Evolutionary conservation across 768 basidiomycete genomes (phyloP).

Genomic region (Russula abietina): DNA sequence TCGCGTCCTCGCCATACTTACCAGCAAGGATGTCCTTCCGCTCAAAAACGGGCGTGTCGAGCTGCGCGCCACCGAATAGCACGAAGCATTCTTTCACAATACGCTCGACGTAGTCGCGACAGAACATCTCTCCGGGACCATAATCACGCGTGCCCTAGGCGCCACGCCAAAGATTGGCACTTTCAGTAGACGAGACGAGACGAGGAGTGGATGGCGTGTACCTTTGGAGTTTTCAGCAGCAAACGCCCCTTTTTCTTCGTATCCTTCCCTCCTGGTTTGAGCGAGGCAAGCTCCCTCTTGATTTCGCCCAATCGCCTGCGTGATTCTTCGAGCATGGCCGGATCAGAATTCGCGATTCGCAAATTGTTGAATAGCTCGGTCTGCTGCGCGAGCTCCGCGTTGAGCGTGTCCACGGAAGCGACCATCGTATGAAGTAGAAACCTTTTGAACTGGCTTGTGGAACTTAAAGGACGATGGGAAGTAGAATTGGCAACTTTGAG

Average conservation of each 20-base stretch:
- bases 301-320: slow-evolving; percentile 67
- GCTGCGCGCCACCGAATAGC: slow-evolving; percentile 80
- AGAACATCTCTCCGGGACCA: slow-evolving; percentile 85
- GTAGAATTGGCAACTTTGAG: neutral
- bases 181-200: neutral
- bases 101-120: slow-evolving; percentile 83
- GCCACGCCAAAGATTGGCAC: neutral
- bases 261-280: slow-evolving; percentile 39
- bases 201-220: slow-evolving; percentile 35
- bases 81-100: slow-evolving; percentile 86
- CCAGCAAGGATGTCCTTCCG: slow-evolving; percentile 92
- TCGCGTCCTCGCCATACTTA: slow-evolving; percentile 96
- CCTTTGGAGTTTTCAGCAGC: slow-evolving; percentile 92
- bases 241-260: slow-evolving; percentile 61
- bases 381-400: slow-evolving; percentile 50
- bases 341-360: slow-evolving; percentile 48
- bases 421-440: slow-evolving; percentile 34
- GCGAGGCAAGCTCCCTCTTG: slow-evolving; percentile 48
- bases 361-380: slow-evolving; percentile 57
- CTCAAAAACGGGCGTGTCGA: slow-evolving; percentile 98
- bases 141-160: slow-evolving; percentile 89
- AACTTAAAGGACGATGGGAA: slow-evolving; percentile 16
- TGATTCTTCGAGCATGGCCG: slow-evolving; percentile 48
- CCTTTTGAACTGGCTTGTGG: neutral
- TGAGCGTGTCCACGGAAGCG: slow-evolving; percentile 38